These are phyloP conservation scores for Saxophila tyrrhenica DNA, from an alignment of 495 filamentous ascomycete genomes.

Conservation along the genomic window DNA sequence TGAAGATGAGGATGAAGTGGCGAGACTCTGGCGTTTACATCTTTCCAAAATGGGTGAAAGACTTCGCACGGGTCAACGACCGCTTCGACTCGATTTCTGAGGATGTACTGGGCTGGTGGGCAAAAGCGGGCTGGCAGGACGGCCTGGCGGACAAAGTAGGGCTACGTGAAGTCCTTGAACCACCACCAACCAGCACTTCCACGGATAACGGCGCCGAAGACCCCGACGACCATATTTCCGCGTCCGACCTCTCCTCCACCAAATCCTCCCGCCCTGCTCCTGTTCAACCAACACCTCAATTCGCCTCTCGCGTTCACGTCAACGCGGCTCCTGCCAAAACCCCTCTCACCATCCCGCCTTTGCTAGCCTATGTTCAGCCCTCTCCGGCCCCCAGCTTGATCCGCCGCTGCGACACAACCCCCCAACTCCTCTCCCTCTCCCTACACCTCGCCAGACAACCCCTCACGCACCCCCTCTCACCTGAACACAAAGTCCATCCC, in stretches of 20 bases:
- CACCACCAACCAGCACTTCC: slow-evolving; percentile 40
- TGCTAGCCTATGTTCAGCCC: slow-evolving; percentile 69
- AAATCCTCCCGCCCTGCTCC: not conserved
- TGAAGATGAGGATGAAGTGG: slow-evolving; percentile 66
- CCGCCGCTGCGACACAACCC: slow-evolving; percentile 75
- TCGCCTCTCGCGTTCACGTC: not conserved
- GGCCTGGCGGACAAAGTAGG: slow-evolving; percentile 67
- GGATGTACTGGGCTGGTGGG: slow-evolving; percentile 90
- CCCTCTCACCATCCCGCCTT: slow-evolving; percentile 46
- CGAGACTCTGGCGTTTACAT: slow-evolving; percentile 89
- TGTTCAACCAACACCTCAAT: slow-evolving; percentile 30
- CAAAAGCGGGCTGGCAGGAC: slow-evolving; percentile 81
- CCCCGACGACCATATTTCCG: slow-evolving; percentile 19
- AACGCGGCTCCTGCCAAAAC: not conserved
- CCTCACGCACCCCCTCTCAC: slow-evolving; percentile 44
- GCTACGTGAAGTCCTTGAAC: slow-evolving; percentile 50
- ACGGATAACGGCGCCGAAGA: slow-evolving; percentile 3
- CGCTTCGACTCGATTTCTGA: slow-evolving; percentile 77
- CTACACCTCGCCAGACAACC: slow-evolving; percentile 68
- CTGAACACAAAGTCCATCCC: slow-evolving; percentile 76
- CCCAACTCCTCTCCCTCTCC: slow-evolving; percentile 66
- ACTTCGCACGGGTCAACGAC: slow-evolving; percentile 67
- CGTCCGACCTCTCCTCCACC: slow-evolving; percentile 5
- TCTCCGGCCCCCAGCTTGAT: slow-evolving; percentile 43
- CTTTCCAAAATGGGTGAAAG: slow-evolving; percentile 80